Evolutionary conservation across 495 filamentous ascomycete species (phyloP).

Genomic region (Penicillium lividum): DNA sequence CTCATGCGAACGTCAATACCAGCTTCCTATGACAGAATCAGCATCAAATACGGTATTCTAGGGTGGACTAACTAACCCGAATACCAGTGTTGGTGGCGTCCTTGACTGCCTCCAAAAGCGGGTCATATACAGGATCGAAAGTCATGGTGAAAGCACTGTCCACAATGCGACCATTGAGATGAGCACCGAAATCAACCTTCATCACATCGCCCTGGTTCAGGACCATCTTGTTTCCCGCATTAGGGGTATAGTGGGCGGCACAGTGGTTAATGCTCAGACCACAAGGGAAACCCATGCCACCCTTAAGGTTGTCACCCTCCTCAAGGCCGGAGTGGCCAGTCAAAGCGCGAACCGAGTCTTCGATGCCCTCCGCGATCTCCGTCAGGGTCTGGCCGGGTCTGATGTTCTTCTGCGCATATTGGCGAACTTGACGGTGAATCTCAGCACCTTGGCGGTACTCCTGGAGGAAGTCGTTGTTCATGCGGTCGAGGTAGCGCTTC

Average conservation of each 20-base stretch:
- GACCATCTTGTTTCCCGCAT: conserved; percentile 61
- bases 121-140: conserved; percentile 63
- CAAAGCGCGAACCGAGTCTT: conserved; percentile 60
- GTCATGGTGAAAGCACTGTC: conserved; percentile 65
- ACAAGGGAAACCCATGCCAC: conserved; percentile 64
- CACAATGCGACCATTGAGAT: conserved; percentile 66
- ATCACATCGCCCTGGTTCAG: conserved; percentile 60
- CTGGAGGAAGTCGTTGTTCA: conserved; percentile 79
- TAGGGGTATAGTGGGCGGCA: conserved; percentile 65
- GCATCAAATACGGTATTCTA: conserved; percentile 7
- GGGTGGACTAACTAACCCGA: conserved; percentile 32
- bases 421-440: conserved; percentile 64
- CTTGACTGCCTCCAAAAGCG: conserved; percentile 59
- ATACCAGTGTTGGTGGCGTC: conserved; percentile 66
- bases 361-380: conserved; percentile 61
- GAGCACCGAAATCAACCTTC: conserved; percentile 70
- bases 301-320: conserved; percentile 56
- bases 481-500: conserved; percentile 79
- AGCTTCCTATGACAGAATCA: conserved; percentile 47
- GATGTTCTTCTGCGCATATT: conserved; percentile 56
- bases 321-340: conserved; percentile 58
- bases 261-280: conserved; percentile 61
- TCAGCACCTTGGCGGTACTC: conserved; percentile 90
- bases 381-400: conserved; percentile 58
- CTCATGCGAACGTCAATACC: conserved; percentile 63